Evolutionary conservation across 345 rosid genomes (phyloP).

Genomic region (Lepidium africanum): DNA sequence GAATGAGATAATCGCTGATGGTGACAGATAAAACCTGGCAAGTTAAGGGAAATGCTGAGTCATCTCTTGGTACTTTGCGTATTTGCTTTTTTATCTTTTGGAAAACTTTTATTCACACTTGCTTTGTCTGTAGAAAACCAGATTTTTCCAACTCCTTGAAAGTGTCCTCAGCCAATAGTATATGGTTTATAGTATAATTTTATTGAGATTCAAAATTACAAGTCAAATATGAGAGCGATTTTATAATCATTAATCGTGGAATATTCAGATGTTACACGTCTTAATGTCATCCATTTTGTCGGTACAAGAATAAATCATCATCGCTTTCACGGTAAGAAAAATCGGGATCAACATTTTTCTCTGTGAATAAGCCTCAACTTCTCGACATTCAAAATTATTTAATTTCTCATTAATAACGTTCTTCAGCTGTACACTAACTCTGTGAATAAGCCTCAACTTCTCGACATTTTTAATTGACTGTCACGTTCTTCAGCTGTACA

Average conservation of each 20-base stretch:
- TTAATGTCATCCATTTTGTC: neutral
- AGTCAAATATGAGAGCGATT: neutral
- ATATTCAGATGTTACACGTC: conserved; percentile 10
- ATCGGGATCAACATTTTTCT: neutral
- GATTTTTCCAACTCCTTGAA: neutral
- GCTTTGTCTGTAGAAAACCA: neutral
- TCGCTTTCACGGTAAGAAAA: neutral
- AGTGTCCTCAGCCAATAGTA: conserved; percentile 4
- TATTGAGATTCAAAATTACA: neutral
- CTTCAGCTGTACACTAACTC: neutral
- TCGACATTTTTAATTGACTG: neutral
- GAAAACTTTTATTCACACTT: conserved; percentile 1
- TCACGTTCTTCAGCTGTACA: neutral
- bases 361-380: neutral
- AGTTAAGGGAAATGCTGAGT: neutral
- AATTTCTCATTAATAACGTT: neutral
- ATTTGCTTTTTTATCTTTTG: neutral
- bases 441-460: neutral
- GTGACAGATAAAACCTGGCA: neutral
- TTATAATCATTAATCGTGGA: neutral
- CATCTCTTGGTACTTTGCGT: neutral
- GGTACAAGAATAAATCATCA: neutral
- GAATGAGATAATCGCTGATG: conserved; percentile 8
- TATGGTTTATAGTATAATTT: neutral
- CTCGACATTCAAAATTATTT: neutral